These are phyloP conservation scores for Eucalyptus regnans DNA, from an alignment of 345 rosid species.

Conservation along the genomic window DNA sequence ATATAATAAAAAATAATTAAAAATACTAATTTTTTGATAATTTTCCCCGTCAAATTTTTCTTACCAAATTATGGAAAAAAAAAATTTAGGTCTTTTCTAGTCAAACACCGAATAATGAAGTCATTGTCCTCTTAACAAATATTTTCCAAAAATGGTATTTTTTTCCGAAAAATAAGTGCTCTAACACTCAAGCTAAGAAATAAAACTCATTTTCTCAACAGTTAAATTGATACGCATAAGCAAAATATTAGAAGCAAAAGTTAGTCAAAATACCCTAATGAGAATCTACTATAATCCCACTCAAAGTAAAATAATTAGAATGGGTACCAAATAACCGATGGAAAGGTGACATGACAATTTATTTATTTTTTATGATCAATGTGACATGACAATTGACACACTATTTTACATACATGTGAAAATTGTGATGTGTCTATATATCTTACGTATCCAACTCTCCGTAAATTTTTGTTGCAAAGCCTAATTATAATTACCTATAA, in stretches of 20 bases:
- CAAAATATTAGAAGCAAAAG: neutral
- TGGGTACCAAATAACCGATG: neutral
- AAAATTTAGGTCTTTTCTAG: neutral
- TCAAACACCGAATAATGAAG: neutral
- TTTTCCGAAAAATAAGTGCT: rapidly evolving
- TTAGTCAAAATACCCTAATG: neutral
- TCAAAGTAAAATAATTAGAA: neutral
- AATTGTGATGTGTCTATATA: neutral
- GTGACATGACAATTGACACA: neutral
- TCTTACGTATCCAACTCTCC: neutral
- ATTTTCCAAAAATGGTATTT: neutral
- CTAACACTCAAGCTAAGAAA: neutral
- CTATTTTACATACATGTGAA: neutral
- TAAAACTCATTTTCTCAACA: neutral
- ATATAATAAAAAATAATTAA: too few relatives aligned
- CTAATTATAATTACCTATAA: neutral
- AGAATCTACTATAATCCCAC: neutral
- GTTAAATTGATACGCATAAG: neutral
- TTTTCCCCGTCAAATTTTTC: neutral
- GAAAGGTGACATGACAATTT: neutral
- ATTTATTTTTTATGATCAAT: neutral
- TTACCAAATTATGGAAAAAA: neutral
- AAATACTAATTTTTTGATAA: neutral
- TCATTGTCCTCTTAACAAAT: neutral
- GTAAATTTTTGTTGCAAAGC: neutral